phyloP scores from a whole-genome alignment of 352 stramenopile genomes.

The Pythium brassicae region DNA sequence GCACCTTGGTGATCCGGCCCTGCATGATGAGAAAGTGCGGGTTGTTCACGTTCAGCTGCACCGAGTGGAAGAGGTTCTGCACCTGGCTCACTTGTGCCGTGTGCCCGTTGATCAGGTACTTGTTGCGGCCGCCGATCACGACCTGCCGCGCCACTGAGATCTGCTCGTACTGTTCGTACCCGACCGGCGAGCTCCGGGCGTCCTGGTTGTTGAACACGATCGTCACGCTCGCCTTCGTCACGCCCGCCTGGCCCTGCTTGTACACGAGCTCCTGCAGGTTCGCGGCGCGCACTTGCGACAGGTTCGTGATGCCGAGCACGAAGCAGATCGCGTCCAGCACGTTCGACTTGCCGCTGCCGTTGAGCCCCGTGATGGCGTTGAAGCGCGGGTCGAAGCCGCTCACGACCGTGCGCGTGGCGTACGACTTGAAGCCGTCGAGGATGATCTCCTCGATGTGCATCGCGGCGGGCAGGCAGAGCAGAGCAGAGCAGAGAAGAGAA shows the following conservation, averaged over 20 bases:
- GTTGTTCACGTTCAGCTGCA: constrained; percentile 99
- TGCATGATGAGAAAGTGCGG: constrained; percentile 99
- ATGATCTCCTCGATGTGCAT: constrained; percentile 99
- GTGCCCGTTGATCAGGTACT: constrained; percentile 99
- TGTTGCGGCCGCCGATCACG: constrained; percentile 98
- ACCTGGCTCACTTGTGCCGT: constrained; percentile 97
- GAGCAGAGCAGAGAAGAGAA: too few relatives aligned
- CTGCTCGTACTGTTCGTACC: constrained; percentile 97
- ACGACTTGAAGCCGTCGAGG: constrained; percentile 99
- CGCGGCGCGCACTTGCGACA: constrained; percentile 96
- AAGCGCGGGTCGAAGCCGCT: constrained; percentile 98
- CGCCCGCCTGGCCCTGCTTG: constrained; percentile 98
- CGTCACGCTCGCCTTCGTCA: constrained; percentile 99
- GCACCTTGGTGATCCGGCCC: constrained; percentile 97
- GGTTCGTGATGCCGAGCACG: constrained; percentile 99
- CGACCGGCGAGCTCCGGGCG: constrained; percentile 86
- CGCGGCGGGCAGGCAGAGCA: not conserved
- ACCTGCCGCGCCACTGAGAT: constrained; percentile 99
- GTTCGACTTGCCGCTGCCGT: constrained; percentile 99
- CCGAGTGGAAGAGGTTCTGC: constrained; percentile 99
- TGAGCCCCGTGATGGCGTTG: constrained; percentile 99
- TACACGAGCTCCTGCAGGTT: constrained; percentile 99
- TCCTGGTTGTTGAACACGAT: constrained; percentile 99
- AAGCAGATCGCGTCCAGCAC: constrained; percentile 99
- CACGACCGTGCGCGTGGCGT: constrained; percentile 98